These are phyloP conservation scores for Colletotrichum destructivum DNA, from an alignment of 2,329 filamentous ascomycete species.

Conservation along the genomic window DNA sequence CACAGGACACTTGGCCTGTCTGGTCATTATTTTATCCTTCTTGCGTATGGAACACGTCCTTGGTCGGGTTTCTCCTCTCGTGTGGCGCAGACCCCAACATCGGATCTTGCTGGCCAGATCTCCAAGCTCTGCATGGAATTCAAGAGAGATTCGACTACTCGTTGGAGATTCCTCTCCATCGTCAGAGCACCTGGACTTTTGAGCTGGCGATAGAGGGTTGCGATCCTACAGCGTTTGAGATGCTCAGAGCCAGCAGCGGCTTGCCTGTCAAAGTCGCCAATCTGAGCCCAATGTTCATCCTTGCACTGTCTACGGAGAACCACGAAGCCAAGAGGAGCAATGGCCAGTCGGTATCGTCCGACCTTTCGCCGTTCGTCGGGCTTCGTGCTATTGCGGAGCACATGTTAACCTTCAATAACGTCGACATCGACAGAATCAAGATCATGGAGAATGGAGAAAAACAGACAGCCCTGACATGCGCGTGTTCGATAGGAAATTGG, in stretches of 20 bases:
- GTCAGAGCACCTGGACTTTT: conserved; percentile 1
- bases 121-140: not conserved
- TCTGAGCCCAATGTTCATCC: not conserved
- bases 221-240: not conserved
- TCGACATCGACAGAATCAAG: not conserved
- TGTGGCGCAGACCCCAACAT: conserved; percentile 18
- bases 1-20: not conserved
- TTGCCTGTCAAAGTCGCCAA: not conserved
- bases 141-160: not conserved
- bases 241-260: not conserved
- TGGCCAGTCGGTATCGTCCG: not conserved
- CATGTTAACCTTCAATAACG: conserved; percentile 2
- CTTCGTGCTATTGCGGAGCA: conserved; percentile 5
- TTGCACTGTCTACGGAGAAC: not conserved
- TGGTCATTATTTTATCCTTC: not conserved
- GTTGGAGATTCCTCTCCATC: not conserved
- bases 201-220: conserved; percentile 1
- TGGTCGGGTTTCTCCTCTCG: conserved; percentile 9
- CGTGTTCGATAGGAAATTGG: conserved; percentile 7
- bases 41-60: conserved; percentile 2
- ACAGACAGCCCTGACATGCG: conserved; percentile 9
- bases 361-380: not conserved
- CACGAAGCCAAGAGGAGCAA: not conserved
- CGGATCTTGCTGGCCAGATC: conserved; percentile 2
- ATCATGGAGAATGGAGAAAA: not conserved